A percentile compares a stretch with the other conserved stretches of the same genome.
These are phyloP conservation scores for Calonectria multiphialidica DNA, from an alignment of 2,329 filamentous ascomycete genomes.

Conservation along the genomic window DNA sequence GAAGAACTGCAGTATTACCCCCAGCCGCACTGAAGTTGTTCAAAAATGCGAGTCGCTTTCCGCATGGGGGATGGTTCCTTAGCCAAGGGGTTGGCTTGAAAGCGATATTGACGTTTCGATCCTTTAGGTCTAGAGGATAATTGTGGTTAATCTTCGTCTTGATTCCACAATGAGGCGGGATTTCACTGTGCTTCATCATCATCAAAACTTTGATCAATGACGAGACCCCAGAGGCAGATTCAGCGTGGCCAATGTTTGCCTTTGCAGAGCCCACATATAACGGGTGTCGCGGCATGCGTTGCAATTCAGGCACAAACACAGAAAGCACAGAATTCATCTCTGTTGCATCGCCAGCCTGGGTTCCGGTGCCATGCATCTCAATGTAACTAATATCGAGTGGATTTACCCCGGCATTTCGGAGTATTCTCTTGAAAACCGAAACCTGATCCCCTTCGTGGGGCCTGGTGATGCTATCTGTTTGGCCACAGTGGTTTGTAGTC, in stretches of 20 bases:
- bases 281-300: slow-evolving; percentile 59
- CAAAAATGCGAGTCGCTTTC: slow-evolving; percentile 63
- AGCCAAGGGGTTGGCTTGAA: slow-evolving; percentile 64
- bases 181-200: slow-evolving; percentile 72
- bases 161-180: slow-evolving; percentile 77
- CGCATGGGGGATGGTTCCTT: slow-evolving; percentile 56
- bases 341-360: slow-evolving; percentile 84
- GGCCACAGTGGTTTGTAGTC: slow-evolving; percentile 38
- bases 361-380: slow-evolving; percentile 92
- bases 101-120: slow-evolving; percentile 71
- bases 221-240: slow-evolving; percentile 72
- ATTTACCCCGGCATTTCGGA: slow-evolving; percentile 80
- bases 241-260: slow-evolving; percentile 73
- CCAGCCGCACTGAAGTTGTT: slow-evolving; percentile 81
- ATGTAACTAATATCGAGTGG: slow-evolving; percentile 85
- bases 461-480: slow-evolving; percentile 83
- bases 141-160: slow-evolving; percentile 72
- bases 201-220: slow-evolving; percentile 74
- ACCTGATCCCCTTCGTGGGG: slow-evolving; percentile 84
- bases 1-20: slow-evolving; percentile 76
- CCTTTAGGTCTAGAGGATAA: slow-evolving; percentile 67
- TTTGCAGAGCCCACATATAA: slow-evolving; percentile 74
- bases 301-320: slow-evolving; percentile 62
- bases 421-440: slow-evolving; percentile 75
- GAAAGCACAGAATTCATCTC: slow-evolving; percentile 83